These are phyloP conservation scores for Eucalyptus caleyi DNA, from an alignment of 345 rosid genomes.

Conservation along the genomic window DNA sequence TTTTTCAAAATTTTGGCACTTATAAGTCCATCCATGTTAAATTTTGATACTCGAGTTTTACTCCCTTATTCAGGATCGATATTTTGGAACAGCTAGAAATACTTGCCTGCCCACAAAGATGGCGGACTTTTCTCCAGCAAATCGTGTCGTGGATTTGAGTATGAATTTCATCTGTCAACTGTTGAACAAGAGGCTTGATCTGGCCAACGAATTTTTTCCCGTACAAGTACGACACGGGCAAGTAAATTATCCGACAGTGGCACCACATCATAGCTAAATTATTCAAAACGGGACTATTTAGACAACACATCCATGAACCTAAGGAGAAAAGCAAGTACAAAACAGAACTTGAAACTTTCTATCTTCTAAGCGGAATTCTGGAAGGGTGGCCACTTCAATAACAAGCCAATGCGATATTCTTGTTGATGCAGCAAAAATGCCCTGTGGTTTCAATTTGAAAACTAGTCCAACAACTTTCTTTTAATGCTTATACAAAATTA, in stretches of 20 bases:
- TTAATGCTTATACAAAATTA: background rate
- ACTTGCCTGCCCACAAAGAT: background rate
- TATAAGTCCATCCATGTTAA: accelerated
- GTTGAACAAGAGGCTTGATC: conserved; percentile 4
- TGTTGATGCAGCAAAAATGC: background rate
- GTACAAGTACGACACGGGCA: conserved; percentile 11
- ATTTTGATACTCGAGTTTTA: too few relatives aligned
- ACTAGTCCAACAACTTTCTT: background rate
- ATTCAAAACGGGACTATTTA: background rate
- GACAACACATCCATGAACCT: background rate
- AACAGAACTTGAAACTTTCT: background rate
- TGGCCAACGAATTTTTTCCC: conserved; percentile 16
- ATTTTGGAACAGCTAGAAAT: background rate
- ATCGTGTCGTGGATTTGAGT: background rate
- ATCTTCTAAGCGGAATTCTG: background rate
- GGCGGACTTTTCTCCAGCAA: conserved; percentile 6
- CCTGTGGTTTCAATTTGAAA: background rate
- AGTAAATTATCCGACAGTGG: conserved; percentile 7
- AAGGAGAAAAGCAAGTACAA: background rate
- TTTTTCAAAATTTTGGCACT: too few relatives aligned
- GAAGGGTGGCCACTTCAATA: background rate
- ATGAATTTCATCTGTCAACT: conserved; percentile 9
- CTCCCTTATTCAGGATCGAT: background rate
- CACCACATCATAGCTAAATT: conserved; percentile 16
- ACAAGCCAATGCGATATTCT: background rate